A percentile compares a stretch with the other conserved stretches of the same genome.
Conservation (phyloP, 306 rosid genomes). For the Vicia faba region DNA sequence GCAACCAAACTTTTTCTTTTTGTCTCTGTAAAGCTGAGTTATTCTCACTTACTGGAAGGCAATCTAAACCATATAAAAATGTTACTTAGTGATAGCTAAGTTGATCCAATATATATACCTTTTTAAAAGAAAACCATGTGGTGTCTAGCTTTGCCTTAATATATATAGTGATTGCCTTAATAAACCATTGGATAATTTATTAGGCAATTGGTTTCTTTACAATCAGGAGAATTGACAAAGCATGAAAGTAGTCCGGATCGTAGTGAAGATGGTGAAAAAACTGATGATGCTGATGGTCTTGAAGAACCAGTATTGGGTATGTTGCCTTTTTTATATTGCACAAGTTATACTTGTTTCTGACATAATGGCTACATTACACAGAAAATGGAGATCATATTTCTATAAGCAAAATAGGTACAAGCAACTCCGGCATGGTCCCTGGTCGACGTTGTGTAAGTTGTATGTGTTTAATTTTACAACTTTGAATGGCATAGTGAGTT, state of each 20-base stretch:
- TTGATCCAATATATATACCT: constrained; percentile 27
- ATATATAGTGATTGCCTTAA: constrained; percentile 23
- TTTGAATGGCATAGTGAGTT: constrained; percentile 47
- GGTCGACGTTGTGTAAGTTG: constrained; percentile 99
- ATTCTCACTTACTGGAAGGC: constrained; percentile 26
- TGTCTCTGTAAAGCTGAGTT: constrained; percentile 6
- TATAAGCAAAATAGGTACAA: constrained; percentile 40
- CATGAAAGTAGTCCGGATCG: constrained; percentile 47
- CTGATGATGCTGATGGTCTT: constrained; percentile 40
- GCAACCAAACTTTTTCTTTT: not conserved
- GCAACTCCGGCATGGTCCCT: constrained; percentile 40
- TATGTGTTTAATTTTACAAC: constrained; percentile 77
- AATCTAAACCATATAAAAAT: constrained; percentile 10
- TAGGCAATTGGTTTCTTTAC: constrained; percentile 34
- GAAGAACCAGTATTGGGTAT: constrained; percentile 42
- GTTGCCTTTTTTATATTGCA: constrained; percentile 27
- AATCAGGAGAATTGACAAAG: constrained; percentile 43
- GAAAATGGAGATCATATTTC: constrained; percentile 48
- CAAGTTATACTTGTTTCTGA: constrained; percentile 42
- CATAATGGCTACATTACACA: constrained; percentile 44
- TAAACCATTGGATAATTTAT: constrained; percentile 35
- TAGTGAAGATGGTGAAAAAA: constrained; percentile 42
- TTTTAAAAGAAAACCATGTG: constrained; percentile 17
- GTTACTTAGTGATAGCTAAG: constrained; percentile 9
- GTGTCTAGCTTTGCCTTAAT: not conserved